Evolutionary conservation across 768 basidiomycete genomes (phyloP).

Genomic region (Calocybe indica): DNA sequence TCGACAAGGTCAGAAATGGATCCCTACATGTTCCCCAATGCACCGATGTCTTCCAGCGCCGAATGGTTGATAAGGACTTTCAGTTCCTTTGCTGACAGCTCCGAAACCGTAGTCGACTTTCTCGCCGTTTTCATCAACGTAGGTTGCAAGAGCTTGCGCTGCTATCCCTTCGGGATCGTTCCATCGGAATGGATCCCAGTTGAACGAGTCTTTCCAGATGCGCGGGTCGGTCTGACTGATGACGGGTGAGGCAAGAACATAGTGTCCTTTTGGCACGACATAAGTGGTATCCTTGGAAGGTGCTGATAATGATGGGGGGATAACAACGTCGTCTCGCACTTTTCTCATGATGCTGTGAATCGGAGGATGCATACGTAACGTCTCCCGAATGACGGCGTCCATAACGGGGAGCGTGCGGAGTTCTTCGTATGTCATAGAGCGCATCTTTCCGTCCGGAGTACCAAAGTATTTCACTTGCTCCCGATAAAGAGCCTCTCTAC

Average conservation of each 20-base stretch:
- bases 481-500: conserved; percentile 75
- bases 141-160: conserved; percentile 68
- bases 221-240: conserved; percentile 82
- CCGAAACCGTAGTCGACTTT: conserved; percentile 98
- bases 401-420: conserved; percentile 77
- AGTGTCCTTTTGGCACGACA: conserved; percentile 87
- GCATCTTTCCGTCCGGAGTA: conserved; percentile 73
- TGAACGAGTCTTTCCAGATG: conserved; percentile 68
- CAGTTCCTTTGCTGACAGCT: conserved; percentile 91
- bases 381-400: conserved; percentile 90
- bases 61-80: conserved; percentile 95
- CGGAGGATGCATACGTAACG: conserved; percentile 88
- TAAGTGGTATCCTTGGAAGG: conserved; percentile 71
- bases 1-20: conserved; percentile 1
- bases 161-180: conserved; percentile 79
- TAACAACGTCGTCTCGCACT: conserved; percentile 77
- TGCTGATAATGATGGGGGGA: conserved; percentile 76
- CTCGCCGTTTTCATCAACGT: conserved; percentile 72
- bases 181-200: conserved; percentile 86
- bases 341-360: conserved; percentile 95
- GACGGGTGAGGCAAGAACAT: conserved; percentile 82
- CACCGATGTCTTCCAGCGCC: conserved; percentile 95
- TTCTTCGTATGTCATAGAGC: conserved; percentile 81
- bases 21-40: conserved; percentile 78
- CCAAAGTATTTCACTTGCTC: conserved; percentile 86